Conservation (phyloP, 805 yeast species). For the Sugiyamaella lignohabitans region DNA sequence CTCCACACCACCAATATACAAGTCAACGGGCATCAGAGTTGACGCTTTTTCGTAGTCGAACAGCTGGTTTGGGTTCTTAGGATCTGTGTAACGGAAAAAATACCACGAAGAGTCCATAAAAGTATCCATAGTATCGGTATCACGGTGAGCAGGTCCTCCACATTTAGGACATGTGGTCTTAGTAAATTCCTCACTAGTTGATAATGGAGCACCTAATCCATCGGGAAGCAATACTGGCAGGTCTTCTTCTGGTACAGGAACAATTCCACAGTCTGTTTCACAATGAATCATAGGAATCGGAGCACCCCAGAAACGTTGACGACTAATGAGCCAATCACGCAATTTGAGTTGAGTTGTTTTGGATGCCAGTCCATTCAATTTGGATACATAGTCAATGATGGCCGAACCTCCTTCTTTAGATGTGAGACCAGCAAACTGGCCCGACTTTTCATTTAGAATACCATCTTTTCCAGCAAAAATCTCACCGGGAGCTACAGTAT, state of each 20-base stretch:
- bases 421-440: conserved; percentile 45
- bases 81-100: conserved; percentile 74
- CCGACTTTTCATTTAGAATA: conserved; percentile 41
- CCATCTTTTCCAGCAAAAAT: conserved; percentile 42
- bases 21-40: conserved; percentile 70
- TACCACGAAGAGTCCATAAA: conserved; percentile 99
- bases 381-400: conserved; percentile 38
- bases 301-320: conserved; percentile 98
- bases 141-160: conserved; percentile 62
- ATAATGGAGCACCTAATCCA: conserved; percentile 53
- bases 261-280: conserved; percentile 66
- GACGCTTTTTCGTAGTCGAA: conserved; percentile 48
- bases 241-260: conserved; percentile 83
- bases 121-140: conserved; percentile 98
- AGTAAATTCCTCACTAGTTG: conserved; percentile 59
- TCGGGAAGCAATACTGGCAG: conserved; percentile 79
- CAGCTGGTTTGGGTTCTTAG: conserved; percentile 50
- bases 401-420: conserved; percentile 45
- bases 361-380: conserved; percentile 44
- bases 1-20: conserved; percentile 92
- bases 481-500: conserved; percentile 5
- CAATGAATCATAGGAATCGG: conserved; percentile 96
- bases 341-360: conserved; percentile 51
- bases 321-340: conserved; percentile 90
- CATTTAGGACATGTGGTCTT: conserved; percentile 79